Base-by-base conservation (phyloP, 768 basidiomycete genomes). In the Collybia sp. region DNA sequence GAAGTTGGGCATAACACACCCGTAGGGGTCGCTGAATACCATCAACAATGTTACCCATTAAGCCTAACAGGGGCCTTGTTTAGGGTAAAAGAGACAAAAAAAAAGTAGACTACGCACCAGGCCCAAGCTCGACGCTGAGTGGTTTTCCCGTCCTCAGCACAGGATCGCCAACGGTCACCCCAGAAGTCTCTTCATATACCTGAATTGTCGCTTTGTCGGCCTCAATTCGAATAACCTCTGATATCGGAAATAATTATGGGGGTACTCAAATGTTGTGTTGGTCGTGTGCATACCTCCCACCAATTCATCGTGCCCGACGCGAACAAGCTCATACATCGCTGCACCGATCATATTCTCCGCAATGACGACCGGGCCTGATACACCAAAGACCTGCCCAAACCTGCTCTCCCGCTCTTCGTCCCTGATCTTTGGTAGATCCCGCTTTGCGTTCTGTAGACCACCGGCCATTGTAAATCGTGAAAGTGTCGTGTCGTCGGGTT, bases 31-130 rank as follows among this genome's bases (percentile, higher is more conserved):
- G 82, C 65, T 96, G 93, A 60, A 95, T 94, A 57, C 94, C 93
- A 69, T 97, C 94, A 56, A 95, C 93, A 58, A 99, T 99, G 65
- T 99, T 98, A n/a, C 84, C 85, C 96, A 99, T 98, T 48, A 99
- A 71, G 56, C 96, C 95, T 96, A 48, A 1, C 40, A 37, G 40
- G 11, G 42, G 8, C 25, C 19, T 15, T 45, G 30, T 47, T 31
- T 49, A 13, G 13, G 31, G 12, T n/a, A 4, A 40, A 2, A 40
- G 40, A 33, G 6, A 12, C 16, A 49, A 31, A 25, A 16, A 38
- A 38, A 43, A 25, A 13, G 19, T 12, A 10, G 43, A 5, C 13
- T 12, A 64, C 77, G 46, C 60, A 93, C 94, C 95, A 59, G 96
- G 96, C 30, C 96, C 96, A 34, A 99, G 79, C 66, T 99, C 96